These are phyloP conservation scores for Nannochloris sp. DNA, from an alignment of 139 green algal genomes.

Conservation along the genomic window DNA sequence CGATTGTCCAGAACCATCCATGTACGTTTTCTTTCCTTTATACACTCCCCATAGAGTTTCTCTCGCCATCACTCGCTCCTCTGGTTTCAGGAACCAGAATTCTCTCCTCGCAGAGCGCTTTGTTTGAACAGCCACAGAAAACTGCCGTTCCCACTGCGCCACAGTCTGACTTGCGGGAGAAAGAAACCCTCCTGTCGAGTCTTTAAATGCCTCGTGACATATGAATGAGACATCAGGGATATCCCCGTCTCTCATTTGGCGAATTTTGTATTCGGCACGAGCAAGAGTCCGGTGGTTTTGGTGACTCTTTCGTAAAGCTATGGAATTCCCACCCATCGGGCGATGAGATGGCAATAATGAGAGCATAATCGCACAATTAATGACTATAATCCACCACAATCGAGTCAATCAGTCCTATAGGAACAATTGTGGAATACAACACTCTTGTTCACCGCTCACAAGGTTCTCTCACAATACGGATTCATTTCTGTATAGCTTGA, in stretches of 20 bases:
- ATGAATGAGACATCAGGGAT: slow-evolving; percentile 8
- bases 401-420: no score
- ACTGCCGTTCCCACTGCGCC: neutral
- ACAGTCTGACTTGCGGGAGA: neutral
- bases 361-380: no score
- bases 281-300: neutral
- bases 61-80: neutral
- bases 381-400: no score
- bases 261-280: neutral
- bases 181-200: neutral
- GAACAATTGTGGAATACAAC: no score
- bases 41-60: neutral
- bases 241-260: neutral
- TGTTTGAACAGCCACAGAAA: neutral
- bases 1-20: neutral
- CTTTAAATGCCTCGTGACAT: no score
- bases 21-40: neutral
- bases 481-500: no score
- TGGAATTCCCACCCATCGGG: no score
- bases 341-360: no score
- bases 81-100: neutral
- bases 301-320: no score
- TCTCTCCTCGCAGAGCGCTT: neutral
- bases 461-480: no score
- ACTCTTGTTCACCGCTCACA: no score